Evolutionary conservation across 192 early-diverging fungal species (phyloP), one percentile per base, ranked within the genome.

Genomic region (Backusella tarrabulga): DNA sequence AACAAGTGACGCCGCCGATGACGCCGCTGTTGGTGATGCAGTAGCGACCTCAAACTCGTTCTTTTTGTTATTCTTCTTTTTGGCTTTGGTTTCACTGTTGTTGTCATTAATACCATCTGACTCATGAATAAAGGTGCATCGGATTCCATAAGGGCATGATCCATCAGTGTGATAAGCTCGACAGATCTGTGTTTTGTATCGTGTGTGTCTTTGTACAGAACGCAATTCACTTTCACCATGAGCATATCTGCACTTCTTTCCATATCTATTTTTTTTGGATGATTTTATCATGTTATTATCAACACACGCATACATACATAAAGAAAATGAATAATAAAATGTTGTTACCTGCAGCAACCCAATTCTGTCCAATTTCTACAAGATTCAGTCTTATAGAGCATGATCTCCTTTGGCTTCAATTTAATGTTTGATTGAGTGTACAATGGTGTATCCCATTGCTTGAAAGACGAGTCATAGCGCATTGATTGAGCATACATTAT

Each of bases 171-270:
- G 92, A 85, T 93, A 99, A 23, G 95, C 96, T 67, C 92, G 94
- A 85, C 97, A 99, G 67, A 97, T 88, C 75, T 97, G 94, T 4
- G 96, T 98, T 85, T 98, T 97, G 86, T 99, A 99, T 74, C 94
- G 94, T 67, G 93, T 94, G 76, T 99, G 96, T 67, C 96, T 88
- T 67, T 90, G 86, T 6, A 97, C 92, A 68, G 85, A 78, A 17
- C 96, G 89, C 46, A 98, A 89, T 82, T 99, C 97, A 71, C 68
- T 73, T 34, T 79, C 67, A 12, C 92, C 92, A 73, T 99, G 97
- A 4, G 97, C 97, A 91, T 97, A 99, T 82, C 96, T 93, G 86
- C 97, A 99, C 83, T 95, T 92, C 26, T 87, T 85, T 15, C 95
- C 97, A 80, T 98, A 99, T 77, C 95, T 93, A 86, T 67, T 67